Evolutionary conservation across 2,329 filamentous ascomycete species (phyloP), one percentile per base, ranked within the genome.

Genomic region (Pseudogymnoascus sp.): DNA sequence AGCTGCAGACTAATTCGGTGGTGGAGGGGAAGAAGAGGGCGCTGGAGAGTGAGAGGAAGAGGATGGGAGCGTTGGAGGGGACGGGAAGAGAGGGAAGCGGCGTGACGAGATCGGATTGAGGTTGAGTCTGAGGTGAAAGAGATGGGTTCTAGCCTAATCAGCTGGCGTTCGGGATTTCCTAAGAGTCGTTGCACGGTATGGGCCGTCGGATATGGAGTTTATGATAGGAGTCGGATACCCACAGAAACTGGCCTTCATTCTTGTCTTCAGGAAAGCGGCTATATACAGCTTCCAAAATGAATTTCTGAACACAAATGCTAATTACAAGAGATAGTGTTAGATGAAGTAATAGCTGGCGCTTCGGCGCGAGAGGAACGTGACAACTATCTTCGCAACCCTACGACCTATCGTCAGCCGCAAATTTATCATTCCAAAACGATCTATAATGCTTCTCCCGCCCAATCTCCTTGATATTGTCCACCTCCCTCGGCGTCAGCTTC

Each of bases 371-470:
- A 31, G 6, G n/a, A 61, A 61, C 16, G 10, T 19, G 26, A 33
- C 6, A 60, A 23, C 35, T 21, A 35, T 41, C 16, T 60, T 21
- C n/a, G 19, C 19, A 26, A 26, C 38, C 6, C 59, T 66, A 82
- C 16, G 76, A 74, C 63, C 73, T 71, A 68, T 88, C 85, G 63
- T 83, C 77, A 1, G 72, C 72, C 8, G 72, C 78, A 71, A 84
- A 86, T 63, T 77, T 77, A 14, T 79, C 66, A 2, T 66, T 74
- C 83, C 83, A 89, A 70, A 84, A 89, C 0, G 74, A 81, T 33
- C 86, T 78, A 68, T 76, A 84, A 71, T 89, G 83, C 74, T 86
- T 86, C 76, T 84, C 70, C 66, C 76, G 76, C 1, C 87, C 87
- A 37, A 80, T 68, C 67, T 81, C 76, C 0, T 78, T 70, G 65